Evolutionary conservation across 805 yeast species (phyloP).

Genomic region (Priceomyces haplophilus): DNA sequence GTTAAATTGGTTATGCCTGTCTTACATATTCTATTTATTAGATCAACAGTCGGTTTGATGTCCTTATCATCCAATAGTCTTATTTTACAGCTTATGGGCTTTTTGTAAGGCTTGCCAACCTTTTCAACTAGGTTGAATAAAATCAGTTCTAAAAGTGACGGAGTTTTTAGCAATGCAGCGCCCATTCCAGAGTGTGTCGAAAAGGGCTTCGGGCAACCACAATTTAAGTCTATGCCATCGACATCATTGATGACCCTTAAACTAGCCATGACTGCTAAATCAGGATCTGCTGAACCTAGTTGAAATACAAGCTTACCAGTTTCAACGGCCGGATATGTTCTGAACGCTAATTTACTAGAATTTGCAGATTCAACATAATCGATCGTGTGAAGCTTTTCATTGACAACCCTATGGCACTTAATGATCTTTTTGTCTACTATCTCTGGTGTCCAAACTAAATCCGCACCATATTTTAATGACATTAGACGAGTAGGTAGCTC

Average conservation of each 20-base stretch:
- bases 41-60: constrained; percentile 47
- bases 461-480: constrained; percentile 83
- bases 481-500: constrained; percentile 87
- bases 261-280: constrained; percentile 87
- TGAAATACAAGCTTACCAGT: constrained; percentile 75
- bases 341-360: constrained; percentile 54
- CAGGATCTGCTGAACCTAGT: constrained; percentile 83
- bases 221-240: constrained; percentile 88
- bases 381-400: constrained; percentile 53
- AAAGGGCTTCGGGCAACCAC: constrained; percentile 97
- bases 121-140: constrained; percentile 64
- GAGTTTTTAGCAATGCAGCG: constrained; percentile 81
- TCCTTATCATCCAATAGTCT: constrained; percentile 66
- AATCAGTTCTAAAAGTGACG: constrained; percentile 73
- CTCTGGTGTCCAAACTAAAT: constrained; percentile 93
- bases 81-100: constrained; percentile 89
- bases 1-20: constrained; percentile 89
- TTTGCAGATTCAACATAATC: constrained; percentile 49
- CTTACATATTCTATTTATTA: constrained; percentile 48
- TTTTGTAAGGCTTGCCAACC: constrained; percentile 72
- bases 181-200: constrained; percentile 97
- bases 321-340: constrained; percentile 68
- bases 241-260: constrained; percentile 78
- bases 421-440: constrained; percentile 82
- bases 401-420: constrained; percentile 62